Evolutionary conservation across 2,329 filamentous ascomycete genomes (phyloP).

Genomic region (Chlorencoelia australis): DNA sequence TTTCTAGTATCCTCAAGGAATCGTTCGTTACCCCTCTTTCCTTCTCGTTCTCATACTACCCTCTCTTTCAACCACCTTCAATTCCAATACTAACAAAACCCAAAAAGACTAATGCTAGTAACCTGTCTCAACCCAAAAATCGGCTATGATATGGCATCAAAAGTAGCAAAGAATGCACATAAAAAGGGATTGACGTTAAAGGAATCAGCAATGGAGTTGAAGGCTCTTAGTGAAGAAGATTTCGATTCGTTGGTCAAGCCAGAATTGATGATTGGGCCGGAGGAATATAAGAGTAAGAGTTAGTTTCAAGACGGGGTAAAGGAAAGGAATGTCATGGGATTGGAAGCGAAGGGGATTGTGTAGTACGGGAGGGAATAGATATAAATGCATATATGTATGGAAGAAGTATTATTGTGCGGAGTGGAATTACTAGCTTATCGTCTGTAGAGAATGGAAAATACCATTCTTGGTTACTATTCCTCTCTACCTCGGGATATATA

Average conservation of each 20-base stretch:
- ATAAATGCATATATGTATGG: too few species aligned
- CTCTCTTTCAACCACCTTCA: not conserved
- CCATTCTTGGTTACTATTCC: too few species aligned
- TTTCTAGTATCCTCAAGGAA: constrained; percentile 82
- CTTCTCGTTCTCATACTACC: not conserved
- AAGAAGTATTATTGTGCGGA: too few species aligned
- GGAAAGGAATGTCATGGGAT: too few species aligned
- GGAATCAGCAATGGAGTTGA: constrained; percentile 84
- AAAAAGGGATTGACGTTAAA: constrained; percentile 96
- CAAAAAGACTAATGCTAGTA: constrained; percentile 79
- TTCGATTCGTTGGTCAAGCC: constrained; percentile 86
- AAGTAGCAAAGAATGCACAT: constrained; percentile 97
- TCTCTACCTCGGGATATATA: too few species aligned
- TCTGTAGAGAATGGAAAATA: too few species aligned
- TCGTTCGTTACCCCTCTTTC: constrained; percentile 48
- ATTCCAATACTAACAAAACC: constrained; percentile 2
- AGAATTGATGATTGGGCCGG: constrained; percentile 89
- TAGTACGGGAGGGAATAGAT: too few species aligned
- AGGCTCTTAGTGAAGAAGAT: constrained; percentile 78
- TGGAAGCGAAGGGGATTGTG: too few species aligned
- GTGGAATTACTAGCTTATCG: too few species aligned
- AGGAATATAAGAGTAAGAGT: constrained; percentile 54
- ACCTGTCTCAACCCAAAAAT: constrained; percentile 97
- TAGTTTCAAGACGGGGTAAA: too few species aligned
- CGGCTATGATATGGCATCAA: constrained; percentile 93